Conservation (phyloP, 768 basidiomycete species). For the Kwoniella mangroviensis region DNA sequence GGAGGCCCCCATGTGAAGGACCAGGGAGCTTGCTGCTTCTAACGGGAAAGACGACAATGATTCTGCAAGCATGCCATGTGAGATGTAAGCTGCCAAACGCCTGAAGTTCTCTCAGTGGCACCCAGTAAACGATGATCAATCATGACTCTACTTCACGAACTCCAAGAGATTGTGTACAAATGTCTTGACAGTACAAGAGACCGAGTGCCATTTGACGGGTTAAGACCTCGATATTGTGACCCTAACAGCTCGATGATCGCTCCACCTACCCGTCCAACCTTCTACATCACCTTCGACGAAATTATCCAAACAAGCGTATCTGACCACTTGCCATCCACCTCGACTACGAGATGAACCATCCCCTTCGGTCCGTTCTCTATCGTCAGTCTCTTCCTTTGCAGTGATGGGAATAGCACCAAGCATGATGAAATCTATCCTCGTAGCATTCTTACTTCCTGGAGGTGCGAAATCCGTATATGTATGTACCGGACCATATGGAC, state of each 20-base stretch:
- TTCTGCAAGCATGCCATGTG: no score
- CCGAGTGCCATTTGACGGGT: not conserved
- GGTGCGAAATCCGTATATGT: slow-evolving; percentile 39
- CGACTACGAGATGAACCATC: not conserved
- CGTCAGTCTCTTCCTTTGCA: not conserved
- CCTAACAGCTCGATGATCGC: slow-evolving; percentile 44
- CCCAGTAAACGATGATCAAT: no score
- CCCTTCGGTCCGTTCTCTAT: not conserved
- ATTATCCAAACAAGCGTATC: slow-evolving; percentile 44
- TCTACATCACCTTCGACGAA: slow-evolving; percentile 33
- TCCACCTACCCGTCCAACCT: slow-evolving; percentile 46
- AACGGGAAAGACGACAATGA: no score
- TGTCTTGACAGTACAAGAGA: no score
- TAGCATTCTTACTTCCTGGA: slow-evolving; percentile 19
- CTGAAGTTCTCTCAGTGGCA: no score
- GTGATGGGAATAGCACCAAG: slow-evolving; percentile 18
- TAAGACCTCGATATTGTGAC: slow-evolving; percentile 7
- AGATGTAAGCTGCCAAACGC: no score
- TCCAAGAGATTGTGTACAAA: no score
- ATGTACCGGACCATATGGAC: slow-evolving; percentile 34
- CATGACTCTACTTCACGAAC: no score
- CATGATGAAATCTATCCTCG: slow-evolving; percentile 48
- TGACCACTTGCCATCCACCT: slow-evolving; percentile 30
- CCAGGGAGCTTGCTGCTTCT: no score
- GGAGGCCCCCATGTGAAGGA: no score